A percentile compares a stretch with the other conserved stretches of the same genome.
These are phyloP conservation scores for Umbelopsis sp. DNA, from an alignment of 192 early-diverging fungal species.

Conservation along the genomic window DNA sequence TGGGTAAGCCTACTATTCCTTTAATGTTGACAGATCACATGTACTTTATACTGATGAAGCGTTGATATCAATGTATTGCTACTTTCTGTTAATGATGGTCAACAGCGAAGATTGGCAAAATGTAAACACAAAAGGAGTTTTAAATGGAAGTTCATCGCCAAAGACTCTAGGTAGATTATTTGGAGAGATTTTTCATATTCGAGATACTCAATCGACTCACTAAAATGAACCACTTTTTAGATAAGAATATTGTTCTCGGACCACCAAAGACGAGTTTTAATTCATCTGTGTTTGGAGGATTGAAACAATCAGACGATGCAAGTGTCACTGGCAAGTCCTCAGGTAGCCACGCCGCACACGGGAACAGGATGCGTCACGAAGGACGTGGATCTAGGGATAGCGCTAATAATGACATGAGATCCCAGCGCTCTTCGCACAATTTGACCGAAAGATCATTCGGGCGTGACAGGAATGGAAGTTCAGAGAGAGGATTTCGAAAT, in stretches of 20 bases:
- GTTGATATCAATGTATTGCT: background rate
- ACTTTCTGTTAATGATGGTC: background rate
- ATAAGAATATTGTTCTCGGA: constrained; percentile 53
- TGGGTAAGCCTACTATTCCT: constrained; percentile 28
- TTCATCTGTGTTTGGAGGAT: constrained; percentile 51
- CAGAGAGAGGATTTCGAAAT: constrained; percentile 6
- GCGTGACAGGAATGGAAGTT: background rate
- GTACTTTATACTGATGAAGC: background rate
- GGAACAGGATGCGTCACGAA: constrained; percentile 19
- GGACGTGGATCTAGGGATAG: constrained; percentile 25
- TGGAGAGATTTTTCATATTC: background rate
- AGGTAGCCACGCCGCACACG: constrained; percentile 16
- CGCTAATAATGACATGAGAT: constrained; percentile 16
- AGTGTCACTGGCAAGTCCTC: background rate
- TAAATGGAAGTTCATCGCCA: constrained; percentile 12
- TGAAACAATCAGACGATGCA: constrained; percentile 48
- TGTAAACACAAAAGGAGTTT: constrained; percentile 7
- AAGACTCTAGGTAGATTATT: constrained; percentile 2
- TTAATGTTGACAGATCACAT: background rate
- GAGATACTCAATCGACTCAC: background rate
- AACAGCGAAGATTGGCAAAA: constrained; percentile 7
- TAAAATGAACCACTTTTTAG: background rate
- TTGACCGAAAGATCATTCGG: constrained; percentile 3
- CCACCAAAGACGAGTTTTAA: constrained; percentile 62
- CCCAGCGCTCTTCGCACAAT: background rate